Percentiles rank a stretch among this genome's conserved stretches.
Evolutionary conservation across 352 stramenopile species (phyloP).

Genomic region (Thalassiosira oceanica): DNA sequence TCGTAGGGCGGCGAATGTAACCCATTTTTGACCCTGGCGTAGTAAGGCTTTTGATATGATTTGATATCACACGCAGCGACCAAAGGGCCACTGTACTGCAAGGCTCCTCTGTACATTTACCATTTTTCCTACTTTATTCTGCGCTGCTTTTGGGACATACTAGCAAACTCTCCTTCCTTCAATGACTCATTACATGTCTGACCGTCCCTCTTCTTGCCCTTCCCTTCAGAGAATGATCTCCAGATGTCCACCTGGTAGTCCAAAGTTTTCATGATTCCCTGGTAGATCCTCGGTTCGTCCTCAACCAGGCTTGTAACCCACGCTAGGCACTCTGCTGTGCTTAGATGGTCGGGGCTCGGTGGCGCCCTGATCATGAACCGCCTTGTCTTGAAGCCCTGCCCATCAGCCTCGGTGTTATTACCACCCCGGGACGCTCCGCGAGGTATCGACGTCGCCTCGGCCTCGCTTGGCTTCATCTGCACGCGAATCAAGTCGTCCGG

Average conservation of each 20-base stretch:
- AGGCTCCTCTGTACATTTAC: no score
- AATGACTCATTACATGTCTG: neutral
- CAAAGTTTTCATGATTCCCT: constrained; percentile 61
- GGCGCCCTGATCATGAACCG: constrained; percentile 68
- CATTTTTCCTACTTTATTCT: constrained; percentile 13
- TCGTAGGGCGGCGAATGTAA: no score
- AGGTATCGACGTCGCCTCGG: neutral
- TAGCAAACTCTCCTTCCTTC: neutral
- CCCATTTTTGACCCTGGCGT: no score
- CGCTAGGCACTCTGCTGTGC: constrained; percentile 69
- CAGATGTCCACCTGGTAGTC: constrained; percentile 70
- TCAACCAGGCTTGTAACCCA: constrained; percentile 45
- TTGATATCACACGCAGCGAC: no score
- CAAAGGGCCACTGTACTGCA: no score
- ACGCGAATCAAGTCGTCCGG: constrained; percentile 63
- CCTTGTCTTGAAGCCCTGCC: constrained; percentile 30
- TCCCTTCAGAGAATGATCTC: constrained; percentile 34
- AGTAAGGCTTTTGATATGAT: no score
- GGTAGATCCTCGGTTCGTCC: constrained; percentile 43
- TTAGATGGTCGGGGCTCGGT: constrained; percentile 54
- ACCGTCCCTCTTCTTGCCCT: neutral
- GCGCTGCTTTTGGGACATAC: constrained; percentile 32
- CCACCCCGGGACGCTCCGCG: neutral
- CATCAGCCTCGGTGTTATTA: neutral
- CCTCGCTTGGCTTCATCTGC: constrained; percentile 31